Conservation (phyloP, 2,329 filamentous ascomycete genomes). For the Cadophora sp. region DNA sequence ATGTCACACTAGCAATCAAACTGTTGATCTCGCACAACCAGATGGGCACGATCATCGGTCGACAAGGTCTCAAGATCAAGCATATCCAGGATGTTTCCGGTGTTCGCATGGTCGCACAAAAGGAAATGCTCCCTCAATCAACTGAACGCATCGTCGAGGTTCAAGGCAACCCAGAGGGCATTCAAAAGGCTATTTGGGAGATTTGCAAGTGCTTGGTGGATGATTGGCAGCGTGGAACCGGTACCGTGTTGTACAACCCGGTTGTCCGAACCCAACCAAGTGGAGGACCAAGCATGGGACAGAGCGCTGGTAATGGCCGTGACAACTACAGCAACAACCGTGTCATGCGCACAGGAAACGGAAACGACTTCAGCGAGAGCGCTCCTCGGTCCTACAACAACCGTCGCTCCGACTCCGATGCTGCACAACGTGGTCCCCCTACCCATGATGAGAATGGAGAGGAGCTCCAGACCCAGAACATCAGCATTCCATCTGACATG, state of each 20-base stretch:
- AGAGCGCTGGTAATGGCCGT: conserved; percentile 55
- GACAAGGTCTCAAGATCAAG: conserved; percentile 98
- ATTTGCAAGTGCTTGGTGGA: conserved; percentile 98
- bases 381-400: conserved; percentile 71
- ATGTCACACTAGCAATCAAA: conserved; percentile 75
- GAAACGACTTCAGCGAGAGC: conserved; percentile 94
- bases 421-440: conserved; percentile 79
- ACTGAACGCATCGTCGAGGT: conserved; percentile 98
- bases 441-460: conserved; percentile 96
- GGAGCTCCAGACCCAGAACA: conserved; percentile 98
- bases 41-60: conserved; percentile 99
- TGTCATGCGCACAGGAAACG: conserved; percentile 95
- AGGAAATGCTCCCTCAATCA: conserved; percentile 99
- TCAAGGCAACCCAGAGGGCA: conserved; percentile 91
- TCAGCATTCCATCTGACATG: conserved; percentile 99
- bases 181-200: conserved; percentile 97
- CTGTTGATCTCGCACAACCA: conserved; percentile 99
- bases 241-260: conserved; percentile 97
- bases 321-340: conserved; percentile 68
- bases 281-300: conserved; percentile 51
- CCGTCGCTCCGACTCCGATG: conserved; percentile 85
- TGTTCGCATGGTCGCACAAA: conserved; percentile 98
- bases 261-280: conserved; percentile 83
- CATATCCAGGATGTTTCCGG: conserved; percentile 97
- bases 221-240: conserved; percentile 96